Percentiles rank a stretch among this genome's conserved stretches.
phyloP scores from a whole-genome alignment of 2,329 filamentous ascomycete species.

The Verticillium dahliae region DNA sequence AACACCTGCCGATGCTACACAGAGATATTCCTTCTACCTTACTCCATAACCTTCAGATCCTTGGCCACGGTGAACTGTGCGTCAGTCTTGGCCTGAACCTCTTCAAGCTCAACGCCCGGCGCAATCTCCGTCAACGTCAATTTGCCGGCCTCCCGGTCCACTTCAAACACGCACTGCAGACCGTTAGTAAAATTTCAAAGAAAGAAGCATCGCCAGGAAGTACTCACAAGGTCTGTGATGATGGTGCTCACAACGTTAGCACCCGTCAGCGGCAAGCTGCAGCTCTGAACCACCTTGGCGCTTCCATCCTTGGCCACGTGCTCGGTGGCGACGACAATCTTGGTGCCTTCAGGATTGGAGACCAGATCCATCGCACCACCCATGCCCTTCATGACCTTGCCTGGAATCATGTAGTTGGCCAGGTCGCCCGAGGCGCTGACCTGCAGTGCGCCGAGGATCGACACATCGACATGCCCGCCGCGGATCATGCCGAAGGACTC shows the following conservation, averaged over 20 bases:
- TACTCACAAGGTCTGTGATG: constrained; percentile 64
- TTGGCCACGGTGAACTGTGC: constrained; percentile 59
- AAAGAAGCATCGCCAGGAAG: neutral
- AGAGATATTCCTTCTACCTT: constrained; percentile 1
- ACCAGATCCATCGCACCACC: constrained; percentile 72
- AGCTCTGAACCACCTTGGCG: constrained; percentile 59
- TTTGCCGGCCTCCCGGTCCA: constrained; percentile 54
- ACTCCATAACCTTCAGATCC: constrained; percentile 42
- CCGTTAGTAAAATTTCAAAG: neutral
- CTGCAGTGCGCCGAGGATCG: constrained; percentile 76
- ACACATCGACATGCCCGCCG: constrained; percentile 76
- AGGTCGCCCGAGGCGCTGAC: constrained; percentile 73
- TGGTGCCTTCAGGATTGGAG: constrained; percentile 63
- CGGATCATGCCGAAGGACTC: constrained; percentile 87
- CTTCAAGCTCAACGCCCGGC: constrained; percentile 60
- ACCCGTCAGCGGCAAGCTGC: constrained; percentile 59
- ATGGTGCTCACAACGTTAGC: constrained; percentile 63
- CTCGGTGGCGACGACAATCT: constrained; percentile 66
- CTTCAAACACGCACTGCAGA: constrained; percentile 60
- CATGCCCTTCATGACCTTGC: constrained; percentile 85
- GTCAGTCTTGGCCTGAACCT: constrained; percentile 63
- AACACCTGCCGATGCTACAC: neutral
- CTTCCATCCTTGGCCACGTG: constrained; percentile 64
- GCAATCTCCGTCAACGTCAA: constrained; percentile 66
- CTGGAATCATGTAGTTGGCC: constrained; percentile 87